Conservation (phyloP, 2,329 filamentous ascomycete genomes). For the Plenodomus biglobosus region DNA sequence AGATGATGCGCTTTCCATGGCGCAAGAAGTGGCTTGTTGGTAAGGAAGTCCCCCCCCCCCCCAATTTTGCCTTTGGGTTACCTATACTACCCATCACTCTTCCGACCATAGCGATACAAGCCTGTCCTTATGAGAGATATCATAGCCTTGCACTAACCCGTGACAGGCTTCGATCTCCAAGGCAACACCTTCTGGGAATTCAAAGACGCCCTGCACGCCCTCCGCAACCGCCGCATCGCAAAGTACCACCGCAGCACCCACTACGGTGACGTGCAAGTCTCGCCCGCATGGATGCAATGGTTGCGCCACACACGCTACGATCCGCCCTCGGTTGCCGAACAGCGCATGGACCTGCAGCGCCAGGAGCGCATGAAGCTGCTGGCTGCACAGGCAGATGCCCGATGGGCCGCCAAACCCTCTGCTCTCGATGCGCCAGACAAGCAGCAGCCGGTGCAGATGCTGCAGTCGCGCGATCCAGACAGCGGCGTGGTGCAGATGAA, state of each 20-base stretch:
- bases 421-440: conserved; percentile 59
- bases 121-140: too few species aligned
- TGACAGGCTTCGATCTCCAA: conserved; percentile 62
- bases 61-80: too few species aligned
- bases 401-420: conserved; percentile 62
- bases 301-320: conserved; percentile 61
- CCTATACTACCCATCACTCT: conserved; percentile 4
- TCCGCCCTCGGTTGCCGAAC: conserved; percentile 60
- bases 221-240: conserved; percentile 61
- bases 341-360: conserved; percentile 58
- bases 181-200: conserved; percentile 71
- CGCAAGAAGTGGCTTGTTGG: conserved; percentile 61
- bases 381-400: conserved; percentile 60
- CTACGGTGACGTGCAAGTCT: conserved; percentile 61
- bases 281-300: conserved; percentile 70
- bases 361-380: conserved; percentile 62
- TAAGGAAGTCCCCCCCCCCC: conserved; percentile 42
- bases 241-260: conserved; percentile 56
- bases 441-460: conserved; percentile 51
- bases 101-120: conserved; percentile 1
- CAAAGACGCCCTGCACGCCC: conserved; percentile 58
- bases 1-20: conserved; percentile 63
- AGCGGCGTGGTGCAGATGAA: conserved; percentile 42
- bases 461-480: conserved; percentile 48
- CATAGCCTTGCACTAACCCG: too few species aligned